Conservation (phyloP, 192 early-diverging fungal genomes). For the Backusella circina region DNA sequence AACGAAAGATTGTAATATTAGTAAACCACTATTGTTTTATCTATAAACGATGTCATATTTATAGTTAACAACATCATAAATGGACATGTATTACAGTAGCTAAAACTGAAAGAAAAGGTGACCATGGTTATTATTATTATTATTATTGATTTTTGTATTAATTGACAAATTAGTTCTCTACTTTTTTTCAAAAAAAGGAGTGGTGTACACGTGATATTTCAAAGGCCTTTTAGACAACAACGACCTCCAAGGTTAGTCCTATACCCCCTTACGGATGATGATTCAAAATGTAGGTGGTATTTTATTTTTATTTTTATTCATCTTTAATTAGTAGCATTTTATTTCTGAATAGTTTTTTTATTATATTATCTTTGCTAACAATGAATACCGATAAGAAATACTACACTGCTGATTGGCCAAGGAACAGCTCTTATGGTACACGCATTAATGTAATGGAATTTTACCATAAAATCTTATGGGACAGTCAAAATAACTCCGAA, state of each 20-base stretch:
- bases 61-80: too few species aligned
- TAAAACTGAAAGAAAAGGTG: not conserved
- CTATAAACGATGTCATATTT: too few species aligned
- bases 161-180: not conserved
- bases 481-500: not conserved
- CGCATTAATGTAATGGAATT: not conserved
- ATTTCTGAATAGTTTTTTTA: not conserved
- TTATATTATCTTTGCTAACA: not conserved
- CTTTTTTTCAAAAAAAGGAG: not conserved
- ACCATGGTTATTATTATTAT: not conserved
- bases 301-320: conserved; percentile 4
- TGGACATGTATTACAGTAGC: too few species aligned
- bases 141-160: not conserved
- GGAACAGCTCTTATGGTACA: not conserved
- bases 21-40: too few species aligned
- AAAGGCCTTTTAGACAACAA: not conserved
- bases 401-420: not conserved
- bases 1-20: too few species aligned
- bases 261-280: not conserved
- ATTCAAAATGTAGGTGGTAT: not conserved
- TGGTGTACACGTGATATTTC: not conserved
- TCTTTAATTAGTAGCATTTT: not conserved
- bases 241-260: not conserved
- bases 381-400: not conserved
- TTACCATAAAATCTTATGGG: not conserved